Conservation (phyloP, 2,329 filamentous ascomycete genomes). For the Huntiella bhutanensis region DNA sequence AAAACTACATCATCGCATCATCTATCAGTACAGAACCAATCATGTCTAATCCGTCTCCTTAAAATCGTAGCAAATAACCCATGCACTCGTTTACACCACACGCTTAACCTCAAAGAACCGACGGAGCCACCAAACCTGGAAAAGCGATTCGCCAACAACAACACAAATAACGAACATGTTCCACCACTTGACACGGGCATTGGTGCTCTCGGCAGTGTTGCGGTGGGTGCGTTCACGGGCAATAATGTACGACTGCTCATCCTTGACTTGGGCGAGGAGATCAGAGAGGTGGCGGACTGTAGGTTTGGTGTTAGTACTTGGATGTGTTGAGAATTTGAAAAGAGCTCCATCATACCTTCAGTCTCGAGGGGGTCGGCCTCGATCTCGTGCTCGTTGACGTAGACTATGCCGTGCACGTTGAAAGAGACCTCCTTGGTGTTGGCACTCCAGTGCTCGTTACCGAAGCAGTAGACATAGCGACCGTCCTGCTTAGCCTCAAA, state of each 20-base stretch:
- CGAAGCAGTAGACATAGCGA: conserved; percentile 93
- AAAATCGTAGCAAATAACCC: background rate
- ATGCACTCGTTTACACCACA: conserved; percentile 4
- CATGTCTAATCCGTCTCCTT: background rate
- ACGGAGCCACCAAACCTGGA: conserved; percentile 99
- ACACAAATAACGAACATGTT: conserved; percentile 88
- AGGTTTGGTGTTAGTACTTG: background rate
- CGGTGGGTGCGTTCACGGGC: conserved; percentile 87
- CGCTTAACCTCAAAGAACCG: conserved; percentile 71
- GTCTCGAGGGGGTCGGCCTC: conserved; percentile 74
- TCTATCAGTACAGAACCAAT: background rate
- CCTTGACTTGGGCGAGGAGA: conserved; percentile 78
- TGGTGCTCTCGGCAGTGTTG: conserved; percentile 98
- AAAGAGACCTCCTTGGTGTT: conserved; percentile 97
- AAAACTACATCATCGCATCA: background rate
- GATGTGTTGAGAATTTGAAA: background rate
- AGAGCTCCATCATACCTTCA: conserved; percentile 44
- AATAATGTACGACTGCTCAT: conserved; percentile 95
- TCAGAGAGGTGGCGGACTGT: conserved; percentile 69
- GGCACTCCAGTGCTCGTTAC: conserved; percentile 94
- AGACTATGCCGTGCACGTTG: conserved; percentile 97
- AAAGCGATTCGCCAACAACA: conserved; percentile 76
- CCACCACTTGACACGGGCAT: conserved; percentile 97
- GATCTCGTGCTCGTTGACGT: conserved; percentile 74
- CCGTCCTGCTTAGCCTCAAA: conserved; percentile 76